Conservation (phyloP, 371 early-diverging fungal species). For the Rhizomucor pusillus region DNA sequence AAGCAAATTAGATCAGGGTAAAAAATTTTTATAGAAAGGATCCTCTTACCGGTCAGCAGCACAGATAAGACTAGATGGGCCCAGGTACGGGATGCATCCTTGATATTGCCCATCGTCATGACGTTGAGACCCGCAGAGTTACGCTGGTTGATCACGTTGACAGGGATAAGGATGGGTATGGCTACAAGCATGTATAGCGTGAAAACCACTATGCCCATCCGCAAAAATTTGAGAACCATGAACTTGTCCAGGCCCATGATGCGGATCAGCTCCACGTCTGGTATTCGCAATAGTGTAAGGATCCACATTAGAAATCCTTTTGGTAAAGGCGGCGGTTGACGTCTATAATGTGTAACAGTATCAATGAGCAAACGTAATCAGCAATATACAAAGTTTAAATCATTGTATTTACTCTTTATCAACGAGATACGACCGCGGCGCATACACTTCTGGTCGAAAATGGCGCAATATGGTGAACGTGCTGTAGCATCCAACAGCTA, state of each 20-base stretch:
- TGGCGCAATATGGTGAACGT: constrained; percentile 63
- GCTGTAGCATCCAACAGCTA: constrained; percentile 53
- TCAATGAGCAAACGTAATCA: no score
- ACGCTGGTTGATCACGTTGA: constrained; percentile 54
- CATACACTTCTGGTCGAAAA: constrained; percentile 56
- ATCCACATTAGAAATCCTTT: constrained; percentile 62
- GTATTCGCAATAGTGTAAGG: constrained; percentile 44
- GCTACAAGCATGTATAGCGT: constrained; percentile 54
- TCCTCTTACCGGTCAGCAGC: constrained; percentile 51
- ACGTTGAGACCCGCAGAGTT: constrained; percentile 36
- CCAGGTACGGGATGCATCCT: constrained; percentile 53
- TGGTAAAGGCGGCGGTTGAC: constrained; percentile 58
- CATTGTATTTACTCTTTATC: constrained; percentile 45
- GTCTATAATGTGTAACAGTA: constrained; percentile 23
- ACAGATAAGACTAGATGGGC: constrained; percentile 66
- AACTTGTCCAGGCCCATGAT: constrained; percentile 74
- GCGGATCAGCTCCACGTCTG: constrained; percentile 57
- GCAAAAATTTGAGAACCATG: constrained; percentile 74
- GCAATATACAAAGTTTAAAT: neutral
- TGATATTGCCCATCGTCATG: constrained; percentile 69
- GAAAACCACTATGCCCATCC: constrained; percentile 59
- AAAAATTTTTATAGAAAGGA: constrained; percentile 1
- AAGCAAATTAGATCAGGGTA: neutral
- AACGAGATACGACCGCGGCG: constrained; percentile 69
- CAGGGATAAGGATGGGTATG: constrained; percentile 65